Evolutionary conservation across 345 rosid species (phyloP), one percentile per base, ranked within the genome.

Genomic region (Aegle marmelos): DNA sequence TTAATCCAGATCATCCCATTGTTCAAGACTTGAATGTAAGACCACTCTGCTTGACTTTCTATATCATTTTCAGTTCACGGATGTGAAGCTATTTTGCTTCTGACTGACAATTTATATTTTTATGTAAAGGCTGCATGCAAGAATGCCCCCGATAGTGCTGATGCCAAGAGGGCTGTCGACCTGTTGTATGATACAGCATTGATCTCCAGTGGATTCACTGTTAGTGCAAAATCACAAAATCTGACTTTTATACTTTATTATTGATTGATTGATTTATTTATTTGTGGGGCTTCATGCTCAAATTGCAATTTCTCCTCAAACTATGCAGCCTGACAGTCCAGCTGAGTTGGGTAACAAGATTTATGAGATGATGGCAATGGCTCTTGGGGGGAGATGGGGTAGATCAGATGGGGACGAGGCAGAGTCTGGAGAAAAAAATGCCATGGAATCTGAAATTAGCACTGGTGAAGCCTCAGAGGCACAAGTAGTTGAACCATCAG

Each of bases 381-480:
- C 99, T 22, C 91, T 97, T 17, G 98, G 98, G 56, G 98, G 98
- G 66, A 90, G 98, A 90, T 97, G 99, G 99, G 99, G 97, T 28
- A 86, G 97, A 80, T 84, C 85, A 13, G 97, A 92, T 59, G 90
- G 81, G 7, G 90, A 71, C 16, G 86, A 70, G 39, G 82, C 68
- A 54, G 78, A 64, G 75, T 77, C 71, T 25, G 57, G 37, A 6
- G 87, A 80, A 61, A 87, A 73, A 41, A 63, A 76, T 80, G 69
- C 79, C 2, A 72, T 13, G 30, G 89, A 87, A 79, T 58, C 88
- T 4, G 79, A 76, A 5, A 67, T 77, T 1, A 79, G 11, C 60
- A 69, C 70, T 0, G 71, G 50, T 62, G 92, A 73, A 37, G 76
- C 41, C 8, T 24, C 80, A 0, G 95, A 91, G 88, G 41, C 89